Base-by-base conservation (phyloP, 164 flowering plant genomes). In the Dillenia suffruticosa region DNA sequence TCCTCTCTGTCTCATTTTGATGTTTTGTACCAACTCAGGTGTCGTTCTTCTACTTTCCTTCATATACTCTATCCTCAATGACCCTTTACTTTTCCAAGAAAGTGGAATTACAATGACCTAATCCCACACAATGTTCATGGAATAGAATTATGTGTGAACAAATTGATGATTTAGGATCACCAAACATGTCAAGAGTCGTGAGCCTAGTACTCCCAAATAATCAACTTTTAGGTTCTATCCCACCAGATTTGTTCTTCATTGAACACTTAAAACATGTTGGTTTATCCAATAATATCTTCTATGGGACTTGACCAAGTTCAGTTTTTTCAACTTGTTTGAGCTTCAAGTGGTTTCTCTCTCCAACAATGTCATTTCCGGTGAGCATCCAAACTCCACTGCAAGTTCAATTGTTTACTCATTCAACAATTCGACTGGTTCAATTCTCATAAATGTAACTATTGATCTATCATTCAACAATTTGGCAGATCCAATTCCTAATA, bases 101-200 rank as follows among this genome's bases (percentile, higher is more conserved):
- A 48, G 54, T 86, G 91, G 91, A 68, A 82, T 73, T 82, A 81
- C 59, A 55, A 72, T 19, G 88, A 83, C 50, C 62, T 1, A 10
- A 76, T 78, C 0, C 91, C 91, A 19, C 22, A 19, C 1, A 19
- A 6, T 86, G 91, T 61, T 62, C 78, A 1, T 86, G 91, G 91
- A 75, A 61, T 10, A 88, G 91, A 22, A 77, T 86, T 12, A 73
- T 70, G 1, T 86, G 88, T 65, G 40, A 72, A 0, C 59, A 65
- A 56, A 48, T 69, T 10, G 80, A 67, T 4, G 14, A 5, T 26
- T 50, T 67, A 1, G 73, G 70, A 8, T 11, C 74, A 0, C 62
- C 73, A 1, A 84, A 74, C 26, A 49, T 56, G 65, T 71, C 72
- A 44, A 58, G 81, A 17, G 88, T 83, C 61, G 76, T 76, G n/a